Base-by-base conservation (phyloP, 371 early-diverging fungal genomes). In the Conidiobolus incongruus region DNA sequence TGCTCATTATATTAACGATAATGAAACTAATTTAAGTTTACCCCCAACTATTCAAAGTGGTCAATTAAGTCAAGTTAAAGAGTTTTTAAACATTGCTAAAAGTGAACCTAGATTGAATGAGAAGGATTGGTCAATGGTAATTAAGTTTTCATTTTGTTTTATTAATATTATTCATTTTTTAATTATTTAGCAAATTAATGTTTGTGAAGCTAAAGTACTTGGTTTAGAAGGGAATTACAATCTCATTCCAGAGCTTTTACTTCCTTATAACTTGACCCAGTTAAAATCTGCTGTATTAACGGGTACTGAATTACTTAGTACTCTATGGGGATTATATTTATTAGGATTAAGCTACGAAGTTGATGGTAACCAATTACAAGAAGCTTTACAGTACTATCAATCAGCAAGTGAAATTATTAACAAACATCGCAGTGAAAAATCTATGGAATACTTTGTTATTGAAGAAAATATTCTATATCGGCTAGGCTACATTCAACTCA, bases 261-360 rank as follows among this genome's bases (percentile, higher is more conserved):
- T 60, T 51, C 20, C 48, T 66, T 20, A 47, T 65, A 22, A 43
- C 65, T 35, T 66, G 59, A 35, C 52, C 62, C 26, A 44, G 57
- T 7, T 48, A 53, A 44, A 61, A 44, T 48, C 61, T 34, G 62
- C 61, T 5, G 51, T 55, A 16, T 59, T 29, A 11, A 30, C 26
- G 30, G 41, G 41, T 41, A 41, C 23, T 23, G 21, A 28, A 7
- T 16, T 30, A 29, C 30, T 35, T 35, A 17, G 6, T 11, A 7
- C 6, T 6, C 10, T 10, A 6, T 22, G 13, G 12, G 7, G 23
- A 13, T 16, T 26, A 11, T 12, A 12, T n/a, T 20, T 39, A 6
- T 15, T 41, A 41, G 41, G 30, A 12, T 7, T 41, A 13, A 11
- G 32, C 15, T 16, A 17, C 7, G 41, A 41, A 15, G 10, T 41